A percentile compares a stretch with the other conserved stretches of the same genome.
Conservation (phyloP, 1,284 basidiomycete species). For the Malassezia vespertilionis region DNA sequence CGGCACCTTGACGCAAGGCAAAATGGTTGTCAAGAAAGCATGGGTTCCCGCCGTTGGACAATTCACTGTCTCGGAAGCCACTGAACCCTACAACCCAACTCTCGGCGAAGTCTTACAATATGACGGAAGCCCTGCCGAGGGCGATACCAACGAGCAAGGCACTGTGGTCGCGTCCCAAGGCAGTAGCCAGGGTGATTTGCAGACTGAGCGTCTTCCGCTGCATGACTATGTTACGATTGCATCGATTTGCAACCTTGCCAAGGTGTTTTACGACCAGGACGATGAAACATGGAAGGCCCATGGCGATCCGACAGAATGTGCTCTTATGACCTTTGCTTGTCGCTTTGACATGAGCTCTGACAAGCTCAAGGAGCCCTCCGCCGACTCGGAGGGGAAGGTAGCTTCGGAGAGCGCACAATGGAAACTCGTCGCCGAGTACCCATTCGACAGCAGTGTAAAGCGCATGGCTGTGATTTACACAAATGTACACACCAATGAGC, state of each 20-base stretch:
- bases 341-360: conserved; percentile 42
- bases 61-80: conserved; percentile 37
- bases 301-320: conserved; percentile 59
- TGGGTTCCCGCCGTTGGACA: conserved; percentile 42
- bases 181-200: conserved; percentile 26
- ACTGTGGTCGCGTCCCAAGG: conserved; percentile 40
- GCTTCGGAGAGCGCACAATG: conserved; percentile 23
- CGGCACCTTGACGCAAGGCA: conserved; percentile 44
- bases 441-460: conserved; percentile 44
- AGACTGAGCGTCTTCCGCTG: conserved; percentile 20
- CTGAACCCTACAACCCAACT: conserved; percentile 43
- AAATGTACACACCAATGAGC: conserved; percentile 26
- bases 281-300: conserved; percentile 55
- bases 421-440: conserved; percentile 51
- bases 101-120: conserved; percentile 48
- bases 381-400: conserved; percentile 26
- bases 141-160: conserved; percentile 46
- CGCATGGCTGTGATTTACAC: conserved; percentile 50
- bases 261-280: conserved; percentile 43
- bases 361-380: conserved; percentile 15
- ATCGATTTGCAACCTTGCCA: conserved; percentile 46
- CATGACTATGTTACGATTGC: conserved; percentile 38
- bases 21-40: conserved; percentile 42
- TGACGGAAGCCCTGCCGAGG: conserved; percentile 3
- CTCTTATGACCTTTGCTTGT: conserved; percentile 58